phyloP scores from a whole-genome alignment of 2,329 filamentous ascomycete species.

The Pestalotiopsis sp. region DNA sequence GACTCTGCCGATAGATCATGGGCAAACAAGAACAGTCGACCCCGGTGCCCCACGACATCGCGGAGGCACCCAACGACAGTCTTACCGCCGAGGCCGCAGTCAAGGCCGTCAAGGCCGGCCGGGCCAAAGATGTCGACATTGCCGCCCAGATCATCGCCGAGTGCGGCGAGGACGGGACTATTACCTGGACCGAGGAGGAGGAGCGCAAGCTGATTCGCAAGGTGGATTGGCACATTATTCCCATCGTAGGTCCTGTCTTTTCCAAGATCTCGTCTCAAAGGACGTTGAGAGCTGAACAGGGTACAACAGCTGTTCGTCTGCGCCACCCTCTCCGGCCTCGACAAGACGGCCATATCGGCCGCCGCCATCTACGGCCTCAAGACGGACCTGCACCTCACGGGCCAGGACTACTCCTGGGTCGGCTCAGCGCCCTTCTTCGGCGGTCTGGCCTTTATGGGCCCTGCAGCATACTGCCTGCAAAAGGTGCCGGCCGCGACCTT shows the following conservation, averaged over 20 bases:
- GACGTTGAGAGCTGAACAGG: not conserved
- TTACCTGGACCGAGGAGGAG: conserved; percentile 54
- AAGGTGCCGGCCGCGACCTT: conserved; percentile 16
- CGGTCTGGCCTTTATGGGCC: conserved; percentile 23
- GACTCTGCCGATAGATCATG: not conserved
- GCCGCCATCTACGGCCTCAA: conserved; percentile 27
- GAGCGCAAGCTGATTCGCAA: conserved; percentile 55
- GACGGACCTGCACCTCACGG: conserved; percentile 20
- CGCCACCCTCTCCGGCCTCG: conserved; percentile 21
- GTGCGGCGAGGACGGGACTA: conserved; percentile 43
- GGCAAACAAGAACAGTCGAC: not conserved
- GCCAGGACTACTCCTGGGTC: conserved; percentile 28
- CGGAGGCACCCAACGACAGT: conserved; percentile 7
- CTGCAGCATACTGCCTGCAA: conserved; percentile 23
- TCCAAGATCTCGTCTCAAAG: not conserved
- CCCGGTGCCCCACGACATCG: not conserved
- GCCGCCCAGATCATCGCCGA: conserved; percentile 26
- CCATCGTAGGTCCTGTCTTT: conserved; percentile 15
- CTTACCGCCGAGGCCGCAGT: conserved; percentile 20
- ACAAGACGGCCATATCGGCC: conserved; percentile 25
- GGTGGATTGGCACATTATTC: conserved; percentile 33
- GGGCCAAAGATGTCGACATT: conserved; percentile 25
- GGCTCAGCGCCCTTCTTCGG: conserved; percentile 25
- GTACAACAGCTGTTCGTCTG: conserved; percentile 15
- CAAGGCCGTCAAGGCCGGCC: conserved; percentile 25